Evolutionary conservation across 2,329 filamentous ascomycete genomes (phyloP).

Genomic region (Geosmithia morbida): DNA sequence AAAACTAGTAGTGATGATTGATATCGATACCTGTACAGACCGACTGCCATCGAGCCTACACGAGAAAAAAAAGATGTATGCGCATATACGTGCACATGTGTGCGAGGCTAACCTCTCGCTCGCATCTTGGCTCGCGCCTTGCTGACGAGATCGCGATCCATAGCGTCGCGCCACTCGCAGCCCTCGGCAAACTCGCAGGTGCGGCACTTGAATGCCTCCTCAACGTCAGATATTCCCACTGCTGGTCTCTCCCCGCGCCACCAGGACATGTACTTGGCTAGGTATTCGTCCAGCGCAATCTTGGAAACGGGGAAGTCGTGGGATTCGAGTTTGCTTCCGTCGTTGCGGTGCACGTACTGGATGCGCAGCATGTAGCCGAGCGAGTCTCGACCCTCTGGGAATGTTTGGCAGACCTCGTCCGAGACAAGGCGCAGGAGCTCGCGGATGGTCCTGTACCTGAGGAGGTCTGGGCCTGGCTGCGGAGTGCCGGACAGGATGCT

Average conservation of each 20-base stretch:
- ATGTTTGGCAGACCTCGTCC: conserved; percentile 33
- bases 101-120: neutral
- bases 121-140: conserved; percentile 5
- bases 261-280: conserved; percentile 64
- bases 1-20: too few relatives aligned
- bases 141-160: conserved; percentile 40
- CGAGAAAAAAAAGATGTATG: too few relatives aligned
- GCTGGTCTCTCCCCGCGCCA: conserved; percentile 68
- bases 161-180: conserved; percentile 63
- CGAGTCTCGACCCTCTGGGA: conserved; percentile 31
- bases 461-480: conserved; percentile 14
- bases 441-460: conserved; percentile 33
- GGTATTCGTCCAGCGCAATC: conserved; percentile 46
- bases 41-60: too few relatives aligned
- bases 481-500: neutral
- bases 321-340: conserved; percentile 38
- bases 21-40: too few relatives aligned
- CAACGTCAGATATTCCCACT: conserved; percentile 54
- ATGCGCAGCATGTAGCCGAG: conserved; percentile 36
- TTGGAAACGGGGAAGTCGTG: conserved; percentile 54
- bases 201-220: conserved; percentile 80
- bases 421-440: conserved; percentile 30
- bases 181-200: conserved; percentile 69
- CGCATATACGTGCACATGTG: too few relatives aligned
- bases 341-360: conserved; percentile 35